Base-by-base conservation (phyloP, 2,329 filamentous ascomycete species). In the Corynespora cassiicola region DNA sequence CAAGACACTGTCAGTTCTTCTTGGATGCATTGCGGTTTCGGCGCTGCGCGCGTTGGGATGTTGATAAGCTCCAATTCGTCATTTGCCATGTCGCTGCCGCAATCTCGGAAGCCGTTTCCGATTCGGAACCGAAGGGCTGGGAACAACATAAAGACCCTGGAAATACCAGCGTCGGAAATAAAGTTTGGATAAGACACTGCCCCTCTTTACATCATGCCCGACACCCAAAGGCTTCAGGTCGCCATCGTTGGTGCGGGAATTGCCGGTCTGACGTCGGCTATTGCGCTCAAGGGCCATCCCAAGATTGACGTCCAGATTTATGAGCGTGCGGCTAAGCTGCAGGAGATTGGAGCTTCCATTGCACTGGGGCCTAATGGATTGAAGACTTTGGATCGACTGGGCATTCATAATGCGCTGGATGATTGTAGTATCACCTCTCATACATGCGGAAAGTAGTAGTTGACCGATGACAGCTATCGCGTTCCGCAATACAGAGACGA, bases 331-430 rank as follows among this genome's bases (percentile, higher is more conserved):
- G 52, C 44, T 1, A 43, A 63, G 41, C 44, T 72, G 20, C 58
- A 54, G 33, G 69, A 70, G 39, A 64, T 71, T 9, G 68, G 69
- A 7, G 68, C 67, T 4, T 66, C 61, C 19, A 70, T 71, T 14
- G 66, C 65, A 5, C 39, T 72, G 8, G 64, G 65, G 1, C 68
- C 69, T 3, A 72, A 71, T 54, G 68, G 68, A 3, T 51, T 71
- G 32, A 51, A 57, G 32, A 65, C 65, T 8, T 52, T 72, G 11
- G 56, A 71, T 33, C 52, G 50, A 36, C 42, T 70, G 11, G 68
- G 66, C 11, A 47, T 72, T 8, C 24, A 60, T 1, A 58, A 65
- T 50, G 61, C 56, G 6, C 55, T 70, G 14, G 51, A 53, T 16
- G 61, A 65, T 20, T 55, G 61, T n/a, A n/a, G n/a, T n/a, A n/a